Evolutionary conservation across 176 grass and related monocot species (phyloP).

Genomic region (Oryza glumipatula): DNA sequence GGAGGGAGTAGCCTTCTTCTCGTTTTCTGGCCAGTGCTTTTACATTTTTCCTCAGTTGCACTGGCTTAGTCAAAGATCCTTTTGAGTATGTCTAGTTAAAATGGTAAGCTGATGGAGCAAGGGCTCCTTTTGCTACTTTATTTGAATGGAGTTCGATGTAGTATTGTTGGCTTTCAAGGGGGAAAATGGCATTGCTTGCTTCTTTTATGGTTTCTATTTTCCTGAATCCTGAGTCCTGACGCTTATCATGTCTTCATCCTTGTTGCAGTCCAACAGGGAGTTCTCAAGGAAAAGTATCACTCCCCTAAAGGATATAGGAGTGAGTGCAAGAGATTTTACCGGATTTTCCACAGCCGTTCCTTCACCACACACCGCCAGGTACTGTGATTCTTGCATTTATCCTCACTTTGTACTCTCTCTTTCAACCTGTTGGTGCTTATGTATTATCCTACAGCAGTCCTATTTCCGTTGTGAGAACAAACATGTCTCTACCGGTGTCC

Average conservation of each 20-base stretch:
- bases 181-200: constrained; percentile 11
- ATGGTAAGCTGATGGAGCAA: constrained; percentile 17
- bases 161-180: not conserved
- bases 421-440: constrained; percentile 30
- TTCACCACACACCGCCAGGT: constrained; percentile 57
- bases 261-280: constrained; percentile 59
- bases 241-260: constrained; percentile 1
- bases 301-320: constrained; percentile 68
- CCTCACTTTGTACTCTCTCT: constrained; percentile 1
- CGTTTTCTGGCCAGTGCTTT: not conserved
- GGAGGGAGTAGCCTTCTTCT: not conserved
- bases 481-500: constrained; percentile 79
- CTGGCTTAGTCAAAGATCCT: not conserved
- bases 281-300: constrained; percentile 64
- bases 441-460: constrained; percentile 43
- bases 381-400: constrained; percentile 9
- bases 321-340: constrained; percentile 39
- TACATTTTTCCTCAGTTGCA: not conserved
- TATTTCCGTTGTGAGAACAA: constrained; percentile 55
- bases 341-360: constrained; percentile 56
- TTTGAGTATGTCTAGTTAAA: not conserved
- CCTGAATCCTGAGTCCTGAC: constrained; percentile 20
- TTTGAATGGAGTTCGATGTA: constrained; percentile 9
- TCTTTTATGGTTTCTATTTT: constrained; percentile 3
- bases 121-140: not conserved